Base-by-base conservation (phyloP, 106 monocot genomes). In the Dendrobium catenatum region DNA sequence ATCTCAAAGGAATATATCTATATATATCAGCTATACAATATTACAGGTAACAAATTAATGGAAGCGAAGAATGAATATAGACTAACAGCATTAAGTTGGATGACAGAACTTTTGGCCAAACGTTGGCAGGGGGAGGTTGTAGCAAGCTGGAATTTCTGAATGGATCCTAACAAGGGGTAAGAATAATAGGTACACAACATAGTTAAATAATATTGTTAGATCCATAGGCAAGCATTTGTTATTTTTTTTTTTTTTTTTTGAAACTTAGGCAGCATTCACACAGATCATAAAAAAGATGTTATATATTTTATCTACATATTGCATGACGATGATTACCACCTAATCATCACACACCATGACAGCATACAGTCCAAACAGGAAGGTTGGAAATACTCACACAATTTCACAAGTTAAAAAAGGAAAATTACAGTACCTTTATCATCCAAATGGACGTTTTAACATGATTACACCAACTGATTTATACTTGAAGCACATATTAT, bases 71-170 rank as follows among this genome's bases (percentile, higher is more conserved):
- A 37, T 70, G n/a, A 33, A 15, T 33, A 37, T 37, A 70, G 37
- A 70, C 40, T 86, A 97, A 94, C n/a, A n/a, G n/a, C 84, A 79
- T 85, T 79, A 98, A 87, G n/a, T 84, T 90, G 11, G 93, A 88
- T 26, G n/a, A n/a, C n/a, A 72, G 64, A 99, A 99, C 79, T 95
- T 99, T 82, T 99, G n/a, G n/a, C n/a, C n/a, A n/a, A n/a, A n/a
- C n/a, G n/a, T 89, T 99, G 56, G 86, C 27, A 55, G 87, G 88
- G 80, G 55, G 82, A 92, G 84, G 85, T 89, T 37, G 87, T 56
- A 19, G 88, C 85, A 76, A n/a, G 86, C 85, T 64, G 95, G 95
- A n/a, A 48, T 90, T 95, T 46, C 91, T 89, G 61, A 99, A 85
- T 93, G 79, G 58, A n/a, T 95, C 99, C 99, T 97, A 81, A 48